phyloP scores from a whole-genome alignment of 345 rosid genomes.

The Geranium rotundifolium region DNA sequence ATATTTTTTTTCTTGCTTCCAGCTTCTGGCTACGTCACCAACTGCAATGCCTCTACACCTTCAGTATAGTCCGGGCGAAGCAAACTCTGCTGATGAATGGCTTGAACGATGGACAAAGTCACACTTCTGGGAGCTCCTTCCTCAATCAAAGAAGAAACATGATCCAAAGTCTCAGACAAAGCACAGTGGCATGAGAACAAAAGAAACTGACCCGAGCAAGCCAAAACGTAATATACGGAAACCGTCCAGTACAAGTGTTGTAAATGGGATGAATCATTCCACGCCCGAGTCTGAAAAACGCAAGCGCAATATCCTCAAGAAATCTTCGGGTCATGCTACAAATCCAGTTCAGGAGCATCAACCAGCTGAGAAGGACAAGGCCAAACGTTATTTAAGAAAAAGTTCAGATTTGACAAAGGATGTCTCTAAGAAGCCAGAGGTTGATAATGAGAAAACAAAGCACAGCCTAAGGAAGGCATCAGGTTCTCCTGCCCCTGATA shows the following conservation, averaged over 20 bases:
- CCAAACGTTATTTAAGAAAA: slow-evolving; percentile 38
- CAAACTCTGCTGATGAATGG: slow-evolving; percentile 59
- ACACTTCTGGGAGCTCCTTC: slow-evolving; percentile 41
- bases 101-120: slow-evolving; percentile 61
- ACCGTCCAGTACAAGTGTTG: slow-evolving; percentile 25
- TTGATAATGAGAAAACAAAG: slow-evolving; percentile 35
- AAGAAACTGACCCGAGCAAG: slow-evolving; percentile 27
- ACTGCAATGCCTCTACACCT: slow-evolving; percentile 31
- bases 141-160: slow-evolving; percentile 24
- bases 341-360: slow-evolving; percentile 33
- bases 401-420: slow-evolving; percentile 30
- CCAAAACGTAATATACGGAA: slow-evolving; percentile 38
- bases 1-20: slow-evolving; percentile 16
- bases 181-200: slow-evolving; percentile 22
- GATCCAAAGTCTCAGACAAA: slow-evolving; percentile 23
- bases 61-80: slow-evolving; percentile 41
- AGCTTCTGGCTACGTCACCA: slow-evolving; percentile 53
- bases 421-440: slow-evolving; percentile 27
- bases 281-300: slow-evolving; percentile 31
- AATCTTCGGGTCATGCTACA: slow-evolving; percentile 21
- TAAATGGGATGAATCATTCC: slow-evolving; percentile 24
- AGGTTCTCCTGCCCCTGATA: slow-evolving; percentile 20
- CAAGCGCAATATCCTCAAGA: slow-evolving; percentile 35
- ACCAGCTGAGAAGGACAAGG: slow-evolving; percentile 38
- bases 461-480: slow-evolving; percentile 26